These are phyloP conservation scores for Syzygium jambos DNA, from an alignment of 345 rosid species.

Conservation along the genomic window DNA sequence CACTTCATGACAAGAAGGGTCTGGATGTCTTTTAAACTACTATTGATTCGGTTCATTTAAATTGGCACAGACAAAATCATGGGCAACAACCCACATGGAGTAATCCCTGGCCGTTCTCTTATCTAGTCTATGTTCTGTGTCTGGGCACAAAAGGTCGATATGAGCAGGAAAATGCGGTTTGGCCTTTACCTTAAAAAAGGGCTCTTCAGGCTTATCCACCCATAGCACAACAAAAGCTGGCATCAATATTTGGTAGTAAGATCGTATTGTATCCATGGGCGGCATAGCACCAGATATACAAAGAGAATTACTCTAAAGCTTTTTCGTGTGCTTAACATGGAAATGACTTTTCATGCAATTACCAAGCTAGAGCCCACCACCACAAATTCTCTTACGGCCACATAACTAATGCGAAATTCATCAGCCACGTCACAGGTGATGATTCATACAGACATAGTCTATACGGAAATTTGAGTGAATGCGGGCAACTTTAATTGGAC, in stretches of 20 bases:
- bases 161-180: too few relatives aligned
- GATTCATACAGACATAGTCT: not conserved
- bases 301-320: not conserved
- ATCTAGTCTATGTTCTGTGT: too few relatives aligned
- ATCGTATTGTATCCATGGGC: not conserved
- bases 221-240: not conserved
- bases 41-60: not conserved
- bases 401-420: not conserved
- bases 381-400: not conserved
- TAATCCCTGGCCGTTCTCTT: too few relatives aligned
- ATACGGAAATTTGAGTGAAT: not conserved
- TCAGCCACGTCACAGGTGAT: not conserved
- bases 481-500: not conserved
- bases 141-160: too few relatives aligned
- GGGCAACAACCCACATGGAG: not conserved
- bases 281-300: not conserved
- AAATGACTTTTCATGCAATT: not conserved
- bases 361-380: not conserved
- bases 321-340: not conserved
- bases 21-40: not conserved
- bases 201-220: too few relatives aligned
- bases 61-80: not conserved
- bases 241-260: not conserved
- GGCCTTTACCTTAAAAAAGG: too few relatives aligned
- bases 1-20: not conserved